Evolutionary conservation across 306 rosid species (phyloP).

Genomic region (Canavalia ensiformis): DNA sequence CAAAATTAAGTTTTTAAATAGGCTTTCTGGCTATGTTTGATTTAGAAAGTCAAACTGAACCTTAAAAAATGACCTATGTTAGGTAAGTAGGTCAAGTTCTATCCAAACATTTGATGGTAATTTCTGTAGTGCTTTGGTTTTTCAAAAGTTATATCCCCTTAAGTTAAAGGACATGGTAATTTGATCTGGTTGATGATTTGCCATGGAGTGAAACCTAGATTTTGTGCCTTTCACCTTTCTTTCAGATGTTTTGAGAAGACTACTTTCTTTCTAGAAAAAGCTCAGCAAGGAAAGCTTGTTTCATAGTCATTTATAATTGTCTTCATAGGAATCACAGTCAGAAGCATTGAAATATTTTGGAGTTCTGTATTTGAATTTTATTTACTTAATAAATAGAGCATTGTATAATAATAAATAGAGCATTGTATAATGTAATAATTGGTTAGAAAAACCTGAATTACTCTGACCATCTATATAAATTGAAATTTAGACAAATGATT

Average conservation of each 20-base stretch:
- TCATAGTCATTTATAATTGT: background rate
- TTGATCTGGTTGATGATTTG: background rate
- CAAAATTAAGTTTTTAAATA: too few relatives aligned
- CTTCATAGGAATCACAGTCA: slow-evolving; percentile 11
- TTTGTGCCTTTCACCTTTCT: background rate
- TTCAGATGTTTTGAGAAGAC: background rate
- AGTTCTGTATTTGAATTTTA: slow-evolving; percentile 4
- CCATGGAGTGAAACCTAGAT: background rate
- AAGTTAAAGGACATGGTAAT: background rate
- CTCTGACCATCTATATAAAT: background rate
- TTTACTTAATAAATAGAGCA: background rate
- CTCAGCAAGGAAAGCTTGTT: background rate
- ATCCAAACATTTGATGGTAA: background rate
- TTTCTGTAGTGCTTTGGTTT: background rate
- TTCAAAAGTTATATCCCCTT: background rate
- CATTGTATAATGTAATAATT: background rate
- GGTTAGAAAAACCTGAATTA: background rate
- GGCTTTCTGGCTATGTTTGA: too few relatives aligned
- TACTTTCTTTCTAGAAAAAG: background rate
- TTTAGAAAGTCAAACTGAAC: too few relatives aligned
- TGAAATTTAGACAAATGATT: slow-evolving; percentile 2
- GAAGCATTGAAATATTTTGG: background rate
- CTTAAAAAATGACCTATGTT: too few relatives aligned
- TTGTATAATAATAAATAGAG: background rate
- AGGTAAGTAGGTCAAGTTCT: too few relatives aligned